Evolutionary conservation across 805 yeast genomes (phyloP).

Genomic region (Zygosaccharomyces siamensis): DNA sequence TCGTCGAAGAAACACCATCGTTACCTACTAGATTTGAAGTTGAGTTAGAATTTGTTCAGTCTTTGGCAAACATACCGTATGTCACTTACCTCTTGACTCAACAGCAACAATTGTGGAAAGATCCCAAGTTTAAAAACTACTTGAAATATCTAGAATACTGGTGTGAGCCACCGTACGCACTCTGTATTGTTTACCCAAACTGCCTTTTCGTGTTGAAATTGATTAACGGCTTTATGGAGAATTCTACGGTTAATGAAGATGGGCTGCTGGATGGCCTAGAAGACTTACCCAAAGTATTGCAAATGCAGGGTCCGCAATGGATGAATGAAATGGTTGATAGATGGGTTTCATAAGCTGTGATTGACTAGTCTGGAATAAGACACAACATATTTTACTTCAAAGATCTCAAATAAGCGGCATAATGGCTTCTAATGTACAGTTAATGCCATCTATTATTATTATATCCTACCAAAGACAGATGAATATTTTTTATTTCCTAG

Average conservation of each 20-base stretch:
- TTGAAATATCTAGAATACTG: slow-evolving; percentile 81
- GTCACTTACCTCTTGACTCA: slow-evolving; percentile 76
- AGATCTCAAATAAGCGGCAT: background rate
- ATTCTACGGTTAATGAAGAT: slow-evolving; percentile 41
- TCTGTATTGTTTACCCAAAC: slow-evolving; percentile 62
- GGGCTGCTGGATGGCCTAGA: slow-evolving; percentile 42
- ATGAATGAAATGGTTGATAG: slow-evolving; percentile 75
- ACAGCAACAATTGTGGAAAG: slow-evolving; percentile 68
- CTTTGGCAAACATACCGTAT: slow-evolving; percentile 84
- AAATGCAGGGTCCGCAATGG: slow-evolving; percentile 32
- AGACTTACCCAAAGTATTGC: slow-evolving; percentile 51
- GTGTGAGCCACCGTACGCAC: slow-evolving; percentile 64
- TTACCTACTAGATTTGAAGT: slow-evolving; percentile 49
- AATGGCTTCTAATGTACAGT: too few relatives aligned
- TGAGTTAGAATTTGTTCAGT: slow-evolving; percentile 71
- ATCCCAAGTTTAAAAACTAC: slow-evolving; percentile 61
- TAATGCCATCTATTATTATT: too few relatives aligned
- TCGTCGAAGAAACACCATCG: background rate
- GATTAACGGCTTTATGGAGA: slow-evolving; percentile 35
- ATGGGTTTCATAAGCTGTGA: slow-evolving; percentile 40
- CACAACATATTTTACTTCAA: background rate
- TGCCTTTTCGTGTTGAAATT: slow-evolving; percentile 76
- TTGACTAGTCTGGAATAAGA: background rate
- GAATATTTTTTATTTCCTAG: background rate
- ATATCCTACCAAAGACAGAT: too few relatives aligned